Conservation (phyloP, 2,329 filamentous ascomycete species). For the Cladosporium halotolerans region DNA sequence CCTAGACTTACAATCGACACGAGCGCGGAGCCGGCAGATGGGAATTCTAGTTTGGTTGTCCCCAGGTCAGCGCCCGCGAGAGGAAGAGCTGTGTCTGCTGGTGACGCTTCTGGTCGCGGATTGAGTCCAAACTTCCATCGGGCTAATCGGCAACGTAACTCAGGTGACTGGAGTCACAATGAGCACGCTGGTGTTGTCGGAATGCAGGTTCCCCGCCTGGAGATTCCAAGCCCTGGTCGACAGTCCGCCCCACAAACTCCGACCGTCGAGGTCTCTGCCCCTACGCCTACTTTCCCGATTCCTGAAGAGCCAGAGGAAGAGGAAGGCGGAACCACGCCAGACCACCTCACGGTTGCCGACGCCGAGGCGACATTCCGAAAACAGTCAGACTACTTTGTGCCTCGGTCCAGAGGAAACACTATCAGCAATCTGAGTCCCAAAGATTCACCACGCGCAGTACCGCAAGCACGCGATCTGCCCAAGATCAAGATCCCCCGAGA, state of each 20-base stretch:
- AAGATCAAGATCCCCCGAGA: conserved; percentile 37
- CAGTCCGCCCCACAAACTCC: conserved; percentile 7
- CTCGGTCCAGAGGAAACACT: conserved; percentile 3
- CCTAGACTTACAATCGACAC: conserved; percentile 3
- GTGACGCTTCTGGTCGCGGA: conserved; percentile 46
- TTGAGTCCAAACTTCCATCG: conserved; percentile 34
- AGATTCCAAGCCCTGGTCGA: conserved; percentile 4
- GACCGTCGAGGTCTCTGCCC: conserved; percentile 5
- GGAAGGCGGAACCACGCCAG: background rate
- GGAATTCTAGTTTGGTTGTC: conserved; percentile 22
- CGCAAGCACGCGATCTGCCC: conserved; percentile 31
- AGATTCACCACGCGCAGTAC: conserved; percentile 22
- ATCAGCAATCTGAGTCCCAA: background rate
- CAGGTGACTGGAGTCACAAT: background rate
- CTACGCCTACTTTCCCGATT: conserved; percentile 5
- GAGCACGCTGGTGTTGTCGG: conserved; percentile 4
- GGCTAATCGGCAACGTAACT: background rate
- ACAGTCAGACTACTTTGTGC: background rate
- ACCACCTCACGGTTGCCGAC: conserved; percentile 5
- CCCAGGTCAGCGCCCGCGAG: conserved; percentile 22
- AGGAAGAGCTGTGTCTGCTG: conserved; percentile 51
- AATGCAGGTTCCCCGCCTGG: background rate
- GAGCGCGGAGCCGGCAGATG: background rate
- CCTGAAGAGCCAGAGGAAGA: conserved; percentile 5
- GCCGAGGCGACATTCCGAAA: conserved; percentile 1